Percentiles rank a stretch among this genome's conserved stretches.
phyloP scores from a whole-genome alignment of 2,329 filamentous ascomycete species.

The Curvularia eragrostidis region DNA sequence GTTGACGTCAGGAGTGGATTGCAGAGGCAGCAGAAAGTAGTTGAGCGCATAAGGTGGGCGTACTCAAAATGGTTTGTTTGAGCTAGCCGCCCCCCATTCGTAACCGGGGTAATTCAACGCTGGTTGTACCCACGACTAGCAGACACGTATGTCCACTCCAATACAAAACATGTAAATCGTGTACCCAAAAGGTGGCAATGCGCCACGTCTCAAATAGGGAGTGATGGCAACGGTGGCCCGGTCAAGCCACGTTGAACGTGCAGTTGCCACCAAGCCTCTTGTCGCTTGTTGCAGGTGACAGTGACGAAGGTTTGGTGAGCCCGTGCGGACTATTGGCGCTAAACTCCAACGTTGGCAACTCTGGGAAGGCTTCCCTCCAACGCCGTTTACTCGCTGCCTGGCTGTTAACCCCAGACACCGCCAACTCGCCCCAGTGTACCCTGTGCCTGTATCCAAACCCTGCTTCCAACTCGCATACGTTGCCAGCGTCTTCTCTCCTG shows the following conservation, averaged over 20 bases:
- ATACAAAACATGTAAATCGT: constrained; percentile 2
- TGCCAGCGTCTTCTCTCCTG: constrained; percentile 1
- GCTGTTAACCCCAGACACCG: constrained; percentile 9
- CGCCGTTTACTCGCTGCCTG: constrained; percentile 19
- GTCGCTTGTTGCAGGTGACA: constrained; percentile 10
- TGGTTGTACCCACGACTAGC: constrained; percentile 1
- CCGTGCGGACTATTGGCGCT: constrained; percentile 20
- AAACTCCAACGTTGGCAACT: constrained; percentile 22
- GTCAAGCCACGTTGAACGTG: constrained; percentile 6
- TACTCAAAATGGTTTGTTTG: constrained; percentile 74
- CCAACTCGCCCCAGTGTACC: constrained; percentile 6
- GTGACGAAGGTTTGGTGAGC: constrained; percentile 18
- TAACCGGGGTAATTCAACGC: constrained; percentile 2
- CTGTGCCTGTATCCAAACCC: background rate
- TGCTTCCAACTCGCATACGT: constrained; percentile 2
- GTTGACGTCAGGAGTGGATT: constrained; percentile 80
- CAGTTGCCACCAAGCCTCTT: constrained; percentile 15
- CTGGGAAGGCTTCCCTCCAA: constrained; percentile 14
- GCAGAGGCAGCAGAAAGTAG: constrained; percentile 75
- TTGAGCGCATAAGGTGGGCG: constrained; percentile 87
- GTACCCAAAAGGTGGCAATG: background rate
- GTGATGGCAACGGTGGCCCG: background rate
- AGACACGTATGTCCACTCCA: background rate
- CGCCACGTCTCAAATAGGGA: background rate
- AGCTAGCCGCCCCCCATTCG: background rate